Conservation (phyloP, 176 grass and related monocot species). For the Musa troglodytarum region DNA sequence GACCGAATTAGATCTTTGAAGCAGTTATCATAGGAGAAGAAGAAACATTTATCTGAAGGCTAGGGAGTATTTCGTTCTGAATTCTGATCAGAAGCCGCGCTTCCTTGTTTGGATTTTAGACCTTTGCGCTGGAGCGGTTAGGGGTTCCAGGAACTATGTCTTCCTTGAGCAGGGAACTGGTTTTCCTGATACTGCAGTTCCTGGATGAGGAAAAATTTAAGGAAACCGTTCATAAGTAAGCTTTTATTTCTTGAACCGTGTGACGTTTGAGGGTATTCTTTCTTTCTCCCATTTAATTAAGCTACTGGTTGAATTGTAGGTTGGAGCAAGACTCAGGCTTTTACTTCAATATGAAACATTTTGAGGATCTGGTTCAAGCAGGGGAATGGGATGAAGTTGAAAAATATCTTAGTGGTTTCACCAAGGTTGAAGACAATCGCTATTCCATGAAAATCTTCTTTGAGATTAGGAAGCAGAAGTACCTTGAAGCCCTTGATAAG, state of each 20-base stretch:
- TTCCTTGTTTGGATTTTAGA: neutral
- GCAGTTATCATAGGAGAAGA: too few species aligned
- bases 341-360: constrained; percentile 99
- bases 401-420: constrained; percentile 94
- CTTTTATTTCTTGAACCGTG: too few species aligned
- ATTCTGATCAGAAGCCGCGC: too few species aligned
- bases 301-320: constrained; percentile 25
- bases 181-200: constrained; percentile 31
- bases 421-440: constrained; percentile 97
- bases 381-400: constrained; percentile 99
- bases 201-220: constrained; percentile 30
- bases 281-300: neutral
- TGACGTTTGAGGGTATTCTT: neutral
- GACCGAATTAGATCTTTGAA: too few species aligned
- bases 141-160: constrained; percentile 26
- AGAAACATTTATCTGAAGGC: neutral
- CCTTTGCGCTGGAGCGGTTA: constrained; percentile 23
- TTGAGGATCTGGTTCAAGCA: constrained; percentile 87
- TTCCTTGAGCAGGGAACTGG: constrained; percentile 28
- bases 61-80: too few species aligned
- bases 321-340: constrained; percentile 97
- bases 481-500: constrained; percentile 98
- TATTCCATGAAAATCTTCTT: constrained; percentile 99
- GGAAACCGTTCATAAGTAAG: constrained; percentile 25
- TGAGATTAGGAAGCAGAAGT: constrained; percentile 99